These are phyloP conservation scores for Cicer chorassanicum DNA, from an alignment of 306 rosid genomes.

Conservation along the genomic window DNA sequence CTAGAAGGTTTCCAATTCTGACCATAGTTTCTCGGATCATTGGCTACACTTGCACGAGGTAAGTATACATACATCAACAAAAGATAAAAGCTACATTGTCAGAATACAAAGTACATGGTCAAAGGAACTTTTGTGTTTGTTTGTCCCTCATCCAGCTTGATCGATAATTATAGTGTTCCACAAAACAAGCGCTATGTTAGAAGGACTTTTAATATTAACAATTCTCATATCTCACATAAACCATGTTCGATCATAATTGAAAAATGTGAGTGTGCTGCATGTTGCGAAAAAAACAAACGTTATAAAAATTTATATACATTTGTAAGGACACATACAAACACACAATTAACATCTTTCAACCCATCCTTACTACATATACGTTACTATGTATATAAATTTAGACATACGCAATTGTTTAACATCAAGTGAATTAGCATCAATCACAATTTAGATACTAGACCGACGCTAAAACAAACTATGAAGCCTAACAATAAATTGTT, in stretches of 20 bases:
- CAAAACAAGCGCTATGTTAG: conserved; percentile 38
- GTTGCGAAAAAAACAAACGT: neutral
- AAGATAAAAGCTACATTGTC: neutral
- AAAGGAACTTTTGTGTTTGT: conserved; percentile 10
- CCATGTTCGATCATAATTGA: conserved; percentile 38
- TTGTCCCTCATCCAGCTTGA: neutral
- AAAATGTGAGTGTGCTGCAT: conserved; percentile 25
- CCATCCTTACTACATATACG: too few relatives aligned
- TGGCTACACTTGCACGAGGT: conserved; percentile 21
- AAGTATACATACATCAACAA: neutral
- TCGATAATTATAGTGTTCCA: conserved; percentile 43
- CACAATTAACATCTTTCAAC: too few relatives aligned
- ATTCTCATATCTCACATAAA: conserved; percentile 31
- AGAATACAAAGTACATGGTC: conserved; percentile 23
- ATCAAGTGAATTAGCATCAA: too few relatives aligned
- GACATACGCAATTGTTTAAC: too few relatives aligned
- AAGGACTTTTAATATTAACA: conserved; percentile 35
- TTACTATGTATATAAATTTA: too few relatives aligned
- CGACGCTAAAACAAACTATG: too few relatives aligned
- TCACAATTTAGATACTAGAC: too few relatives aligned
- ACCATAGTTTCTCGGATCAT: conserved; percentile 12
- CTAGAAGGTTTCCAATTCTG: neutral
- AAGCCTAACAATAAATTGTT: too few relatives aligned
- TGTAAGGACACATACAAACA: too few relatives aligned
- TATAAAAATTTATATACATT: too few relatives aligned